Percentiles rank a stretch among this genome's conserved stretches.
These are phyloP conservation scores for Xylariaceae sp. DNA, from an alignment of 2,329 filamentous ascomycete genomes.

Conservation along the genomic window DNA sequence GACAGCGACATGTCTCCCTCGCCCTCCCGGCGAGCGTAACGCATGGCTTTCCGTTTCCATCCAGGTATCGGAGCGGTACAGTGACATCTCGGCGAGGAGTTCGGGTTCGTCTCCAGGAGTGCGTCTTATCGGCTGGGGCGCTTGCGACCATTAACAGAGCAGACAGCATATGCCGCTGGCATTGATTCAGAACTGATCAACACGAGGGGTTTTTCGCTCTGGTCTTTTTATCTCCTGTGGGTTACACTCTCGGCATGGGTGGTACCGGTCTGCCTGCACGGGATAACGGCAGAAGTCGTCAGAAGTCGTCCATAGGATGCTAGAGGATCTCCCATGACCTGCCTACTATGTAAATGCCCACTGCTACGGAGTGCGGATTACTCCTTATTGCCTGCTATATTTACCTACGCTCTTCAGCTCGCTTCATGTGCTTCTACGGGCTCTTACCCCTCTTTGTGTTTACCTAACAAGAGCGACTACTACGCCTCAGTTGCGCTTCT, in stretches of 20 bases:
- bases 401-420: conserved; percentile 1
- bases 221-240: background rate
- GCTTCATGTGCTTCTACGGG: background rate
- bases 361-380: background rate
- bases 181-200: background rate
- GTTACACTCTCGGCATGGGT: background rate
- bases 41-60: background rate
- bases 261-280: background rate
- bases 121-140: background rate
- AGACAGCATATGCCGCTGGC: too few species aligned
- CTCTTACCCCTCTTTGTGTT: background rate
- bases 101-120: background rate
- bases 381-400: background rate
- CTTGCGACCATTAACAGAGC: background rate
- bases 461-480: background rate
- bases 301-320: background rate
- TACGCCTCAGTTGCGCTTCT: background rate
- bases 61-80: background rate
- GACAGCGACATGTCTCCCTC: conserved; percentile 13
- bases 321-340: background rate
- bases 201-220: background rate
- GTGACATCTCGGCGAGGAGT: background rate
- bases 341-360: background rate
- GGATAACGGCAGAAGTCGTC: background rate
- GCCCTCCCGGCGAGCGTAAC: background rate